Percentiles rank a stretch among this genome's conserved stretches.
Evolutionary conservation across 768 basidiomycete genomes (phyloP).

Genomic region (Trichaptum fuscoviolaceum): DNA sequence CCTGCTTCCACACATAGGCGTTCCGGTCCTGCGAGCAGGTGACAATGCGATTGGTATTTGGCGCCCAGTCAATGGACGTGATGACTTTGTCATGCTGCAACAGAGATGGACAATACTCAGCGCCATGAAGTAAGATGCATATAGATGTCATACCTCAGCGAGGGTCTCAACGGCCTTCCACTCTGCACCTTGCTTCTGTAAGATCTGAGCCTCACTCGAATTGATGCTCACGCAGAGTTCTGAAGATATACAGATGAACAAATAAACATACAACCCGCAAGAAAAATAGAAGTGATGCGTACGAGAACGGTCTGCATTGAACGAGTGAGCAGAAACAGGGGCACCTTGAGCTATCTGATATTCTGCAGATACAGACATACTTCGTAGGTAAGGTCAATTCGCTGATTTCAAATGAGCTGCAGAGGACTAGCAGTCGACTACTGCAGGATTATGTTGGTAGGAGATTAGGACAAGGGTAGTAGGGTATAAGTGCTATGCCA

Average conservation of each 20-base stretch:
- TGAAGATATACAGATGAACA: constrained; percentile 28
- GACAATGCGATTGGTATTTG: constrained; percentile 93
- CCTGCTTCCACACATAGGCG: constrained; percentile 96
- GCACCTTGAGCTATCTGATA: constrained; percentile 65
- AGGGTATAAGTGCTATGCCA: too few species aligned
- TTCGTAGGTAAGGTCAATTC: not conserved
- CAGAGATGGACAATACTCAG: not conserved
- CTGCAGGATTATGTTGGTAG: not conserved
- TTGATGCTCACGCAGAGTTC: constrained; percentile 92
- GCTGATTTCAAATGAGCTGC: not conserved
- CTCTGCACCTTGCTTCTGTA: constrained; percentile 55
- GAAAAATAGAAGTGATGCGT: constrained; percentile 28
- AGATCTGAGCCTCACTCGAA: constrained; percentile 83
- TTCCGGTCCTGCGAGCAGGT: constrained; percentile 99
- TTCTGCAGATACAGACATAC: constrained; percentile 71
- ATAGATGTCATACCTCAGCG: constrained; percentile 58
- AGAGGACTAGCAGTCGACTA: constrained; percentile 12
- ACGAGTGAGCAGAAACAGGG: constrained; percentile 86
- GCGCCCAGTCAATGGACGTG: constrained; percentile 99
- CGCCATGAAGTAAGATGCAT: too few species aligned
- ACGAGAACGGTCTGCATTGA: constrained; percentile 87
- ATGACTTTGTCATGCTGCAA: constrained; percentile 92
- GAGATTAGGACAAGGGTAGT: not conserved
- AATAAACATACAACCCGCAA: too few species aligned
- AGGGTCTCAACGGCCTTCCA: constrained; percentile 75